Conservation (phyloP, 768 basidiomycete genomes). For the Sporobolomyces pararoseus region DNA sequence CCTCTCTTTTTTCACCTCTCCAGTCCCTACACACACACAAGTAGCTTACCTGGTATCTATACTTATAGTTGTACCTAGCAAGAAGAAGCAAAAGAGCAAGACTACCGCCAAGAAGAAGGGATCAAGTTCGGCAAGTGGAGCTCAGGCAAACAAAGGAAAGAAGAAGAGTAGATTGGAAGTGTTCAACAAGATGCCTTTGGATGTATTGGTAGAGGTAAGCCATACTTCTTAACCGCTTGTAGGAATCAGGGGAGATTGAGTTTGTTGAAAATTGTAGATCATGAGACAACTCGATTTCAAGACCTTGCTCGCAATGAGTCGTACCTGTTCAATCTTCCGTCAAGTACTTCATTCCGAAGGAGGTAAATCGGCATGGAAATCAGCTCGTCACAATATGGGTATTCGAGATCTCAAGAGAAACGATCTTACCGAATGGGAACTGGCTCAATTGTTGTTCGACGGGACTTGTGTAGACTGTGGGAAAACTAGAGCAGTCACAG, state of each 20-base stretch:
- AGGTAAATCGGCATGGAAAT: conserved; percentile 4
- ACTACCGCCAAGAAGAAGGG: background rate
- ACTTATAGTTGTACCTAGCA: background rate
- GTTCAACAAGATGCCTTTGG: conserved; percentile 21
- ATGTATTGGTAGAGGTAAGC: conserved; percentile 14
- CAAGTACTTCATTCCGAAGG: background rate
- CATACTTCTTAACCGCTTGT: too few relatives aligned
- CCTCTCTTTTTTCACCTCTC: background rate
- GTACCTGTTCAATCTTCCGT: conserved; percentile 28
- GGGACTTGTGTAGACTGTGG: conserved; percentile 25
- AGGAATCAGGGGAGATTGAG: background rate
- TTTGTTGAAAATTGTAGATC: conserved; percentile 10
- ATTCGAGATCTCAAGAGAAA: background rate
- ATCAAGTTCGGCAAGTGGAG: background rate
- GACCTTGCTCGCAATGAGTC: conserved; percentile 20
- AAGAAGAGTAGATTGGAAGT: conserved; percentile 18
- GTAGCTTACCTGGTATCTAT: background rate
- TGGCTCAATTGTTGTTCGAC: conserved; percentile 21
- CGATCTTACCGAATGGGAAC: conserved; percentile 24
- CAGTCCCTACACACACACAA: background rate
- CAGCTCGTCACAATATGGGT: conserved; percentile 1
- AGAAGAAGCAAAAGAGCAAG: background rate
- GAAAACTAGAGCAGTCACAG: background rate
- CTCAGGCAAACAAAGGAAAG: background rate
- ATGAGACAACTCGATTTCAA: conserved; percentile 11